Conservation (phyloP, 768 basidiomycete genomes). For the Kwoniella bestiolae region DNA sequence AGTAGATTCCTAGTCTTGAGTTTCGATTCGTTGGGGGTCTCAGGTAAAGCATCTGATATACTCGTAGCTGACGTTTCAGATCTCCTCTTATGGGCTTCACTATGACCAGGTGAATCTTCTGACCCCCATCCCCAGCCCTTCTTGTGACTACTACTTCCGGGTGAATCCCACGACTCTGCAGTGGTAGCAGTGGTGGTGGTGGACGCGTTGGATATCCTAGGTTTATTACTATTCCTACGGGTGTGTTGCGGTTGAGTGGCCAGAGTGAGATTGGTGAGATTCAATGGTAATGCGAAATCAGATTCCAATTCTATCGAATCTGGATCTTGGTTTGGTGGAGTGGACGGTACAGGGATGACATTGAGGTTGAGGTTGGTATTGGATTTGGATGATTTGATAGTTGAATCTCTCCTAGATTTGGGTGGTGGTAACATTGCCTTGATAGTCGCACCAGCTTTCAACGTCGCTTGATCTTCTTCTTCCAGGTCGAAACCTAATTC, state of each 20-base stretch:
- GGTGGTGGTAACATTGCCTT: slow-evolving; percentile 51
- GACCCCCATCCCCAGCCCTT: slow-evolving; percentile 36
- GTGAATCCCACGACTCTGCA: slow-evolving; percentile 39
- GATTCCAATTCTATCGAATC: slow-evolving; percentile 35
- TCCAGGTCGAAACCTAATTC: slow-evolving; percentile 32
- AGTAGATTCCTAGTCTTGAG: not conserved
- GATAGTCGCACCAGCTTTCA: slow-evolving; percentile 54
- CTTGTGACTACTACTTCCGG: slow-evolving; percentile 28
- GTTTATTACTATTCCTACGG: slow-evolving; percentile 8
- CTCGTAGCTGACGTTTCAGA: slow-evolving; percentile 48
- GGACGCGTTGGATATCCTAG: slow-evolving; percentile 28
- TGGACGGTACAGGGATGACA: not conserved
- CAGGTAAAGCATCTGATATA: slow-evolving; percentile 27
- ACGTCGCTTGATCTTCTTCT: slow-evolving; percentile 41
- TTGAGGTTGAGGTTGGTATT: not conserved
- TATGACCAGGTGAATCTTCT: slow-evolving; percentile 23
- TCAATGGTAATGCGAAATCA: slow-evolving; percentile 50
- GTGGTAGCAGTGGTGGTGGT: slow-evolving; percentile 24
- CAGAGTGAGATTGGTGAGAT: slow-evolving; percentile 49
- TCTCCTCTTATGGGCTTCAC: slow-evolving; percentile 13
- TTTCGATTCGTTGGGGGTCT: slow-evolving; percentile 8
- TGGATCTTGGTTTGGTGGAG: slow-evolving; percentile 19
- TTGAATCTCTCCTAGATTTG: not conserved
- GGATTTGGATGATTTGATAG: slow-evolving; percentile 1
- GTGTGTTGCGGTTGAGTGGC: slow-evolving; percentile 26